Conservation (phyloP, 192 early-diverging fungal genomes). For the Cetraspora pellucida region DNA sequence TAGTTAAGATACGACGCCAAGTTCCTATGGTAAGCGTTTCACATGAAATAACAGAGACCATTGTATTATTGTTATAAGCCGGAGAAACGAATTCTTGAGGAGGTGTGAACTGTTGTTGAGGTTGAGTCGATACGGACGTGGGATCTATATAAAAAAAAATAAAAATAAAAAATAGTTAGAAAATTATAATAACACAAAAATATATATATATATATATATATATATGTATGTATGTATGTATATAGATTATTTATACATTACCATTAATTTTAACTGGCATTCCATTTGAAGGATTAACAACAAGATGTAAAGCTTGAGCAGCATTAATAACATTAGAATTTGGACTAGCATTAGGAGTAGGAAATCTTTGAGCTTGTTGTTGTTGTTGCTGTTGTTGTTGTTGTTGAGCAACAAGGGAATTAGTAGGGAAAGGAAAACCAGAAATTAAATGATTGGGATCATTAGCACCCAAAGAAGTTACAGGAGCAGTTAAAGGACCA, state of each 20-base stretch:
- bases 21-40: constrained; percentile 62
- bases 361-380: constrained; percentile 15
- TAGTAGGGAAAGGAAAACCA: constrained; percentile 31
- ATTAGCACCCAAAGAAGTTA: constrained; percentile 9
- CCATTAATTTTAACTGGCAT: constrained; percentile 35
- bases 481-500: constrained; percentile 30
- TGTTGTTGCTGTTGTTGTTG: constrained; percentile 6
- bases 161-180: constrained; percentile 33
- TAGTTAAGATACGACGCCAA: constrained; percentile 64
- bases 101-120: constrained; percentile 40
- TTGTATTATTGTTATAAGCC: constrained; percentile 41
- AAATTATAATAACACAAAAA: too few species aligned
- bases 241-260: constrained; percentile 2
- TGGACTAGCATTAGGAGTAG: constrained; percentile 34
- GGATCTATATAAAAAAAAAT: constrained; percentile 13
- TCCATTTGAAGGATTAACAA: constrained; percentile 31
- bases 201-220: constrained; percentile 33
- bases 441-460: constrained; percentile 24
- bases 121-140: constrained; percentile 33
- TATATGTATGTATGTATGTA: constrained; percentile 20
- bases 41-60: constrained; percentile 47
- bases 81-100: constrained; percentile 41
- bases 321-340: constrained; percentile 27
- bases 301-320: constrained; percentile 28
- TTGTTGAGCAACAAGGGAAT: neutral